Percentiles rank a stretch among this genome's conserved stretches.
phyloP scores from a whole-genome alignment of 495 filamentous ascomycete species.

The Geoglossum glabrum region DNA sequence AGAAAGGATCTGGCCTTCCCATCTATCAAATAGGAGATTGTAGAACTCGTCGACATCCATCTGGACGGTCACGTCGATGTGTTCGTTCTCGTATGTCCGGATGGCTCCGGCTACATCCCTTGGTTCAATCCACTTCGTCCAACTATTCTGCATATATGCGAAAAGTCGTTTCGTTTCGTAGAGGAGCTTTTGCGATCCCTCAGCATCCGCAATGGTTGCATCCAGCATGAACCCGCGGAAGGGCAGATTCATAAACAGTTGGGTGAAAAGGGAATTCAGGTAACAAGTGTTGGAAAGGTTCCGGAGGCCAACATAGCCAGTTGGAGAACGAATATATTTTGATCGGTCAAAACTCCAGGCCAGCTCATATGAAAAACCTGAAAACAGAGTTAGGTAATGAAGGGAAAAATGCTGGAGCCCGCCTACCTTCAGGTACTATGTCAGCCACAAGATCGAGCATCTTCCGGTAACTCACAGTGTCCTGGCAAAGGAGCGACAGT shows the following conservation, averaged over 20 bases:
- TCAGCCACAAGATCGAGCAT: constrained; percentile 33
- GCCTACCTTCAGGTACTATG: constrained; percentile 28
- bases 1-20: constrained; percentile 62
- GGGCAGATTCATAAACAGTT: constrained; percentile 87
- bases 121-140: constrained; percentile 51
- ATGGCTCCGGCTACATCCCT: constrained; percentile 51
- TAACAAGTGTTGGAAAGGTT: constrained; percentile 97
- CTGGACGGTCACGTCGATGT: constrained; percentile 74
- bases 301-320: constrained; percentile 62
- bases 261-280: constrained; percentile 83
- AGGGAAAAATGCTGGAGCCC: constrained; percentile 11
- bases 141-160: constrained; percentile 64
- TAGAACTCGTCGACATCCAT: constrained; percentile 99
- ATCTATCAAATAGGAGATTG: constrained; percentile 76
- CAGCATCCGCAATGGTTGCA: constrained; percentile 31
- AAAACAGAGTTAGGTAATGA: constrained; percentile 7
- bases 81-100: constrained; percentile 60
- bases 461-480: constrained; percentile 27
- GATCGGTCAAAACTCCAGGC: constrained; percentile 39
- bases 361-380: constrained; percentile 34
- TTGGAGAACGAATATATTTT: constrained; percentile 48
- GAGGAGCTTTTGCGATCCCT: constrained; percentile 45
- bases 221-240: constrained; percentile 74
- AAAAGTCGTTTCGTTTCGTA: constrained; percentile 65
- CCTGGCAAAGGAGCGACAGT: constrained; percentile 35